Evolutionary conservation across 306 rosid genomes (phyloP), one percentile per base, ranked within the genome.

Genomic region (Quercus engelmannii): DNA sequence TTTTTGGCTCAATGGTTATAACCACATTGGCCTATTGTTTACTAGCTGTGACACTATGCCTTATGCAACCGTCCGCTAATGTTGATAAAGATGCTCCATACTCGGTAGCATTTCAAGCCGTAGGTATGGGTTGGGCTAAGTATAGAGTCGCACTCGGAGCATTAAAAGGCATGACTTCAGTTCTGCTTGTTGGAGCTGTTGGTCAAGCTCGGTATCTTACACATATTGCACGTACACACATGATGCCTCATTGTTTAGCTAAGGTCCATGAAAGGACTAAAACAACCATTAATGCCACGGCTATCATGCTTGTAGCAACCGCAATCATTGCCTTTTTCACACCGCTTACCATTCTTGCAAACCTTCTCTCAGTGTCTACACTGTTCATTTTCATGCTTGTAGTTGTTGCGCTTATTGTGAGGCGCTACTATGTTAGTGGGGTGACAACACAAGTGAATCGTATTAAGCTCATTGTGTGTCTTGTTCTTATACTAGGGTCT

Each of bases 121-220:
- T 81, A 4, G 95, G 94, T 21, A 71, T 81, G 97, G 62, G 56
- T 0, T 93, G 97, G 93, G 97, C 94, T 0, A 90, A 89, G 89
- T 91, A 91, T 68, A 33, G 90, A 3, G 93, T 93, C 7, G 95
- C 97, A 0, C 73, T 81, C 0, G 97, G 97, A 5, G 98, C 97
- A 3, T 17, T 93, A 1, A 85, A 93, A 67, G 97, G 98, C 17
- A 91, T 90, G 92, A 89, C 92, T 0, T 89, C 89, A 7, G 94
- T 86, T 25, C 26, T 93, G 20, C 86, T 93, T 9, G 98, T 91
- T 10, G 83, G 84, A 0, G 93, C 95, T 0, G 97, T 93, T 30
- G 93, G 94, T 7, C 92, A 93, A 68, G 95, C 93, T 0, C 85
- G 97, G 52, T 93, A 93, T 55, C 86, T 91, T 55, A 93, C 96